These are phyloP conservation scores for Exophiala viscosa DNA, from an alignment of 2,329 filamentous ascomycete genomes.

Conservation along the genomic window DNA sequence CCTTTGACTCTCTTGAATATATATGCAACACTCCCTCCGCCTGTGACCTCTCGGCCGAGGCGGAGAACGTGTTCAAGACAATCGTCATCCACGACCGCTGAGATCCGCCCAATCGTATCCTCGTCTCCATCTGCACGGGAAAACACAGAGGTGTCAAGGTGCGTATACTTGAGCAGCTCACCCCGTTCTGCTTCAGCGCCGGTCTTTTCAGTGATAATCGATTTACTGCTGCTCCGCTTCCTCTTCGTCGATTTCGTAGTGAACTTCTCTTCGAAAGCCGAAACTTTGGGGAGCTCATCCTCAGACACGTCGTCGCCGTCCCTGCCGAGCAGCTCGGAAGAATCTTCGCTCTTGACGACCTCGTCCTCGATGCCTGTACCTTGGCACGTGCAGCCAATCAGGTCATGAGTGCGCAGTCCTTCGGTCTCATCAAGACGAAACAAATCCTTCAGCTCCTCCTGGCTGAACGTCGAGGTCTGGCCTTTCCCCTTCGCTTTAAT, in stretches of 20 bases:
- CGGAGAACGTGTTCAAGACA: constrained; percentile 25
- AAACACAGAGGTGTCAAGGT: constrained; percentile 40
- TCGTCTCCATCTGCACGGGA: constrained; percentile 3
- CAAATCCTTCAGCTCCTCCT: constrained; percentile 63
- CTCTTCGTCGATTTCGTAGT: constrained; percentile 6
- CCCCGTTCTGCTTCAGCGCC: constrained; percentile 38
- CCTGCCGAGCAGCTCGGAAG: background rate
- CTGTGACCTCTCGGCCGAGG: constrained; percentile 18
- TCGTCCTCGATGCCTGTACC: constrained; percentile 45
- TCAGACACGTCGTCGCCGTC: constrained; percentile 1
- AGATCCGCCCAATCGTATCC: constrained; percentile 2
- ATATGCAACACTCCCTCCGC: constrained; percentile 23
- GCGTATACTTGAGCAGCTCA: constrained; percentile 42
- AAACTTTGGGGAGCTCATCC: constrained; percentile 29
- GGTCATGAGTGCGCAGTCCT: constrained; percentile 64
- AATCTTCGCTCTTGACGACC: background rate
- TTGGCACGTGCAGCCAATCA: constrained; percentile 61
- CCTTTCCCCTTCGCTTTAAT: constrained; percentile 45
- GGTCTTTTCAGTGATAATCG: constrained; percentile 1
- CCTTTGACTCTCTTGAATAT: constrained; percentile 26
- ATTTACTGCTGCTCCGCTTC: no score
- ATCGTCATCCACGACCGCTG: constrained; percentile 19
- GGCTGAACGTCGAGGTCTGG: constrained; percentile 58
- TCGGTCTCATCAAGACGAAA: constrained; percentile 62
- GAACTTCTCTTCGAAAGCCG: constrained; percentile 9